Evolutionary conservation across 345 rosid genomes (phyloP), one percentile per base, ranked within the genome.

Genomic region (Heritiera littoralis): DNA sequence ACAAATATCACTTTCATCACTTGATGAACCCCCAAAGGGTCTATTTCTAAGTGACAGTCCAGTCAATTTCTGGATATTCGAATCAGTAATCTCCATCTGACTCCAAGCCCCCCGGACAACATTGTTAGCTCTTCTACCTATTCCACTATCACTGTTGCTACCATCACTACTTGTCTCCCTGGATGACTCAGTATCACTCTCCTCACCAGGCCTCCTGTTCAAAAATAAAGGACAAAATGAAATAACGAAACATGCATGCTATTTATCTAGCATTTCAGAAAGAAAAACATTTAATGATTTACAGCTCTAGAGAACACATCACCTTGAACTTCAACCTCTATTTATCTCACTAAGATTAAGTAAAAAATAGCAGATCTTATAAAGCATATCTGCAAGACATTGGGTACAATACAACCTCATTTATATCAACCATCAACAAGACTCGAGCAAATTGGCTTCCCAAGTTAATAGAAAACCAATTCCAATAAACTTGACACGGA

Each of bases 131-230:
- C 75, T 86, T 84, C 91, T 86, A 32, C 84, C 88, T 3, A 65
- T 78, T 75, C 88, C 89, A 72, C 64, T 68, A 20, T 81, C 92
- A 82, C 92, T 84, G 81, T 90, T 88, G 80, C 94, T 89, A 86
- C 89, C 92, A 84, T 91, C 90, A 81, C 94, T 89, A 78, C 91
- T 86, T 9, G 92, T 89, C 79, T 90, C 96, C 83, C 86, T 81
- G 15, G 89, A 83, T 40, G 92, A 89, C 66, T 90, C 91, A 5
- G 85, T 81, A 81, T 92, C 96, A 85, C 91, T 89, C 82, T 90
- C 98, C 80, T 89, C 92, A 30, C 86, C 90, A 78, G 88, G 84
- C 78, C 80, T 83, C 80, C 97, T 92, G 87, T 78, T 70, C 28
- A 5, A 83, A 46, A 45, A 76, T 20, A n/a, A 13, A 80, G 75